Percentiles rank a stretch among this genome's conserved stretches.
Conservation (phyloP, 2,329 filamentous ascomycete genomes). For the Neonectria coccinea region DNA sequence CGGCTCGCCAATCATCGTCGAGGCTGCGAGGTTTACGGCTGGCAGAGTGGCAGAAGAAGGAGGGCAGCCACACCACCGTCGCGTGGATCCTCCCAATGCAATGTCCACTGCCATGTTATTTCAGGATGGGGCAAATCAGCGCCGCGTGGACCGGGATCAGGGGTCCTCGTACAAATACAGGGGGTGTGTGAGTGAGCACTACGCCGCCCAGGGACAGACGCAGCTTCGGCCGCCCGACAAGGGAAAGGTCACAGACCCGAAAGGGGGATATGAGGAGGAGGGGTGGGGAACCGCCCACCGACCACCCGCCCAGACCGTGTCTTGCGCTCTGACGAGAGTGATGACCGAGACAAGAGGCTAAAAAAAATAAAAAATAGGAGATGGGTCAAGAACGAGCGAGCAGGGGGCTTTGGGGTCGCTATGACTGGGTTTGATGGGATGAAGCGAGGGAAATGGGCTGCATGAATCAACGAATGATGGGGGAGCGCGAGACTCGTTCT, state of each 20-base stretch:
- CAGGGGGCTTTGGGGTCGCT: not conserved
- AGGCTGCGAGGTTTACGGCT: constrained; percentile 8
- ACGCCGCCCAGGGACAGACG: constrained; percentile 4
- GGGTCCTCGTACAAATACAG: constrained; percentile 9
- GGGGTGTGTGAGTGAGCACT: constrained; percentile 19
- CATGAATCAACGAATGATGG: constrained; percentile 16
- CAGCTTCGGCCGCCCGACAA: constrained; percentile 19
- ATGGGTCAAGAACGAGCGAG: constrained; percentile 2
- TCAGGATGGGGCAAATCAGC: constrained; percentile 35
- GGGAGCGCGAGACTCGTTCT: not conserved
- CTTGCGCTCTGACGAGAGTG: constrained; percentile 37
- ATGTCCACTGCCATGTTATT: constrained; percentile 33
- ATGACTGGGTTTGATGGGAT: not conserved
- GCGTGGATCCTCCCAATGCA: constrained; percentile 21
- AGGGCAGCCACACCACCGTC: constrained; percentile 33
- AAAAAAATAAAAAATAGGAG: constrained; percentile 4
- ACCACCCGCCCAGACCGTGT: constrained; percentile 23
- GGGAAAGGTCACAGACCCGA: constrained; percentile 20
- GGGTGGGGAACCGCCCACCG: constrained; percentile 18
- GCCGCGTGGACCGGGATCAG: constrained; percentile 23
- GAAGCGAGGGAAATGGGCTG: constrained; percentile 27
- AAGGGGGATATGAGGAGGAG: constrained; percentile 30
- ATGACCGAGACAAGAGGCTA: constrained; percentile 36
- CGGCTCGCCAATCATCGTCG: constrained; percentile 19
- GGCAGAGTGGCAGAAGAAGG: constrained; percentile 16